Base-by-base conservation (phyloP, 768 basidiomycete species). In the Aureoboletus auriporus region DNA sequence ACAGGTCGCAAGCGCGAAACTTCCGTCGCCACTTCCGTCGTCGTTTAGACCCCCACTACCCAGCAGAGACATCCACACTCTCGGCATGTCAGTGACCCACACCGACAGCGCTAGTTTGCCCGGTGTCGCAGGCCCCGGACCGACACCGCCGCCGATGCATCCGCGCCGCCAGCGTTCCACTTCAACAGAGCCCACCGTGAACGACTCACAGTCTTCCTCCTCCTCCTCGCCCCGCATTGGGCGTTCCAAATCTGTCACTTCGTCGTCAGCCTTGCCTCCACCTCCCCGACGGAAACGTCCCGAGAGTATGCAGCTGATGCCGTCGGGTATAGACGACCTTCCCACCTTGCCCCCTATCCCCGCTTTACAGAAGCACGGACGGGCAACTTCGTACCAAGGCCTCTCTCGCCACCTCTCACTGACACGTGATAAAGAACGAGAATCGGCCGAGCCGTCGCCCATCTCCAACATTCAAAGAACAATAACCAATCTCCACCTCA, bases 291-390 rank as follows among this genome's bases (percentile, higher is more conserved):
- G 78, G 9, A 75, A 71, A 39, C 72, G 85, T 1, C 86, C 84
- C 0, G 84, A 86, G 56, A 87, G 84, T 55, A 72, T 80, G 38
- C 84, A 85, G 53, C 55, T 83, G n/a, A 54, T 52, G 5, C 36
- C 57, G 9, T 56, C 55, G 8, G 53, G 42, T 20, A 31, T 29
- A 31, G 55, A 34, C 11, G 65, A 61, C 11, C 42, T 51, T 13
- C 52, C 64, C 11, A 0, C 34, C 14, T 42, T 57, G 11, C 45
- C 55, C 6, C 42, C 46, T 12, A 16, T 23, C 8, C 55, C 53
- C 13, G 42, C 53, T 23, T 23, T 23, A 14, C 56, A 36, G 9
- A 13, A 47, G 27, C 57, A 59, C 26, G 40, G 51, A 39, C 55
- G 57, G 8, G 53, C 53, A 6, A 4, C 52, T 4, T 68, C 66